phyloP scores from a whole-genome alignment of 2,329 filamentous ascomycete genomes.

The Fusarium longipes region DNA sequence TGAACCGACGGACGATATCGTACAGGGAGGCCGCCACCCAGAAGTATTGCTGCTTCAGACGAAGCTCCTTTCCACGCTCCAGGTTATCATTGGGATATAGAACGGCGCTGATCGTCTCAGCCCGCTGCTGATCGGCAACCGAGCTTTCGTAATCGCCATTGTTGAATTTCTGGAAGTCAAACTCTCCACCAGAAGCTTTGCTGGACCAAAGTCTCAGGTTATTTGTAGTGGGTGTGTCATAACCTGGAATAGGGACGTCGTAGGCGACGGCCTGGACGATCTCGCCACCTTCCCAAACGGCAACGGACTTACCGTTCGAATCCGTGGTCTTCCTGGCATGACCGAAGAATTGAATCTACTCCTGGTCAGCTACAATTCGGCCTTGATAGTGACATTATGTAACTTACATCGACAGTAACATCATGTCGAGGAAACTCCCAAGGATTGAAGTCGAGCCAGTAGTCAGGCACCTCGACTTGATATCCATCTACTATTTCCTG shows the following conservation, averaged over 20 bases:
- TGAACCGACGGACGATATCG: conserved; percentile 97
- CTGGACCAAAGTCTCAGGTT: conserved; percentile 98
- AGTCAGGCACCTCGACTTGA: conserved; percentile 97
- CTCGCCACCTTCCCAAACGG: conserved; percentile 92
- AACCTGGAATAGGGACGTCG: conserved; percentile 92
- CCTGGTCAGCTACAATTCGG: conserved; percentile 10
- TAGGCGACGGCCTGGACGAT: conserved; percentile 92
- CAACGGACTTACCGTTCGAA: conserved; percentile 77
- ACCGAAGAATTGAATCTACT: conserved; percentile 90
- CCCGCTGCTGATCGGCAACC: conserved; percentile 96
- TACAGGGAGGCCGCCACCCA: conserved; percentile 98
- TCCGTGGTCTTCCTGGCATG: conserved; percentile 80
- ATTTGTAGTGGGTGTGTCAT: conserved; percentile 89
- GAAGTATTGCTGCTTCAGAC: conserved; percentile 99
- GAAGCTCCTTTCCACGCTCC: conserved; percentile 94
- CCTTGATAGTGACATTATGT: not conserved
- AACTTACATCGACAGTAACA: conserved; percentile 83
- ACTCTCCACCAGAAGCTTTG: conserved; percentile 96
- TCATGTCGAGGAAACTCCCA: conserved; percentile 99
- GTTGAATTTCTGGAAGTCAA: conserved; percentile 99
- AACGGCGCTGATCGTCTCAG: conserved; percentile 98
- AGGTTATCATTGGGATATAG: conserved; percentile 98
- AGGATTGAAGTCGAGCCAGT: conserved; percentile 99
- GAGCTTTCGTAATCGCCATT: conserved; percentile 97
- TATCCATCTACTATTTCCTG: conserved; percentile 99